Evolutionary conservation across 2,329 filamentous ascomycete genomes (phyloP).

Genomic region (Ustulina deusta): DNA sequence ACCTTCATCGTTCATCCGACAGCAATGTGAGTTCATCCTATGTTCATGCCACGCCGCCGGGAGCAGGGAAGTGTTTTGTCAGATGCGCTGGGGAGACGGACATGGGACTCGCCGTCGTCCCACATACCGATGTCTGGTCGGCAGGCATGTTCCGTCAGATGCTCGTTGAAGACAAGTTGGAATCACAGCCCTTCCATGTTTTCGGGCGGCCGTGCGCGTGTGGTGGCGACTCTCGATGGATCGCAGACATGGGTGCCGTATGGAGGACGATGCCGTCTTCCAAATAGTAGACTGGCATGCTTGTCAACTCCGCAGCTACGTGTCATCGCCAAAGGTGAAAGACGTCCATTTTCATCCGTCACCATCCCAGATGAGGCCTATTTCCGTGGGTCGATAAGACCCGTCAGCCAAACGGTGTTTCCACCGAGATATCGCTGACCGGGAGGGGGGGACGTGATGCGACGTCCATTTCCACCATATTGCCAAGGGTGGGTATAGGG

Average conservation of each 20-base stretch:
- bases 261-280: background rate
- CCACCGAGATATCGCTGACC: conserved; percentile 7
- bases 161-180: background rate
- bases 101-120: background rate
- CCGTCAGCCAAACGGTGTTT: conserved; percentile 9
- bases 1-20: background rate
- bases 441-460: conserved; percentile 18
- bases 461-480: conserved; percentile 1
- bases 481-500: conserved; percentile 10
- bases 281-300: conserved; percentile 4
- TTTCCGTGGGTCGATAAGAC: conserved; percentile 17
- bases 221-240: conserved; percentile 13
- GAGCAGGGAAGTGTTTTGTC: background rate
- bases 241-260: background rate
- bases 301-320: conserved; percentile 10
- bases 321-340: background rate
- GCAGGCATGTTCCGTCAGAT: conserved; percentile 7
- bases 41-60: background rate
- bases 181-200: conserved; percentile 16
- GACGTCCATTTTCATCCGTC: background rate
- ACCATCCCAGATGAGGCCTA: conserved; percentile 16
- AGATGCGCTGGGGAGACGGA: background rate
- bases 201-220: conserved; percentile 17
- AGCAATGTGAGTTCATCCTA: background rate
- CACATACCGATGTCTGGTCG: background rate